Evolutionary conservation across 2,329 filamentous ascomycete species (phyloP), one percentile per base, ranked within the genome.

Genomic region (Xylariaceae sp.): DNA sequence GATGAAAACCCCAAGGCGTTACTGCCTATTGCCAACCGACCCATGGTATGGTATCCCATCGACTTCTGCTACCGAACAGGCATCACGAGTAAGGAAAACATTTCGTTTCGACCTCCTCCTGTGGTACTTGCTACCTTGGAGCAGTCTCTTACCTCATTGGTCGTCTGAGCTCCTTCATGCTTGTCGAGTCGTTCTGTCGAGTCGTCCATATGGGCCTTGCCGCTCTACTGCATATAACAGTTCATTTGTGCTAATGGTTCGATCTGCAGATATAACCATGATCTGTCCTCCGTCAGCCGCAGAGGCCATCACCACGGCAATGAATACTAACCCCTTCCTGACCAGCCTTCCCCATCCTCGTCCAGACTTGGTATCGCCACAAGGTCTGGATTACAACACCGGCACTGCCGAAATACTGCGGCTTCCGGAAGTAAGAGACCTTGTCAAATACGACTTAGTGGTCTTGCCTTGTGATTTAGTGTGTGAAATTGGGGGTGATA

Each of bases 391-490:
- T 47, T 84, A 91, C 65, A 94, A 89, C 55, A 95, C 88, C 0
- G 91, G 91, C 48, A 97, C 94, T 6, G 92, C 89, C 7, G 87
- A 96, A 65, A 84, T 97, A 18, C 81, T 99, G 49, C 84, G 92
- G 9, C 78, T 96, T 8, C 87, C 89, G 0, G 88, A 96, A 68
- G 84, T 97, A 42, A 85, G 87, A 66, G 77, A 79, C n/a, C 79
- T 84, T 7, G 83, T 99, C 63, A 90, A 83, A 50, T 84, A 85
- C 12, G 90, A 99, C 71, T 97, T 99, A 66, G 75, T 96, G 22
- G 83, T 97, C 2, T 76, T 99, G 3, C 92, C 94, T 0, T 99
- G 94, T 71, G 94, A 99, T 69, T 77, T 99, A 6, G 85, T 99
- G 37, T 96, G 91, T 68, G 92, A 96, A 66, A 76, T 97, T 15